phyloP scores from a whole-genome alignment of 345 rosid species.

The Trapa bicornis region DNA sequence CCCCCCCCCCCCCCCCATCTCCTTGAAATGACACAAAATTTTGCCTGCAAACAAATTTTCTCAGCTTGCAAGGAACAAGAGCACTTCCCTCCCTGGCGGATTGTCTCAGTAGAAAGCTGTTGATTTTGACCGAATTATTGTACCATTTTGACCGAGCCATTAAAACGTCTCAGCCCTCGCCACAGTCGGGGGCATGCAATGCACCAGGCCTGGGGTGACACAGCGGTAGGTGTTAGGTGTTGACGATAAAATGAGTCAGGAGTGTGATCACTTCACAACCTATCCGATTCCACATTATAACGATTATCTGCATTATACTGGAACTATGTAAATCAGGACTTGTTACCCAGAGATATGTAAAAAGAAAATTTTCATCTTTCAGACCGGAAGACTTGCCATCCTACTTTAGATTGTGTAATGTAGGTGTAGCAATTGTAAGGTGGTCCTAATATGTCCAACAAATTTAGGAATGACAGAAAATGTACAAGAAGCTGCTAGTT shows the following conservation, averaged over 20 bases:
- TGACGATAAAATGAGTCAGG: background rate
- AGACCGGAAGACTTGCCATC: background rate
- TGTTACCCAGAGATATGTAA: background rate
- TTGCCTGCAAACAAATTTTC: background rate
- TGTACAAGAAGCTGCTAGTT: background rate
- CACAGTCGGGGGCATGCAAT: background rate
- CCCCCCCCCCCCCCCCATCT: background rate
- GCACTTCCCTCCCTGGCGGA: background rate
- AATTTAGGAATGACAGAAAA: background rate
- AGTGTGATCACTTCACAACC: background rate
- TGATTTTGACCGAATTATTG: slow-evolving; percentile 1
- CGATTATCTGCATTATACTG: too few species aligned
- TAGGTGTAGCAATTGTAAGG: background rate
- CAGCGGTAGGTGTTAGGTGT: background rate
- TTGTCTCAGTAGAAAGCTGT: background rate
- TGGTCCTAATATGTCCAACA: background rate
- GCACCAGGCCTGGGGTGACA: background rate
- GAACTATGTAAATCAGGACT: background rate
- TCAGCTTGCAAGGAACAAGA: background rate
- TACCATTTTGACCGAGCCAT: background rate
- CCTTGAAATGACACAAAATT: background rate
- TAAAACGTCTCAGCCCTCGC: too few species aligned
- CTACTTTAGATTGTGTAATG: background rate
- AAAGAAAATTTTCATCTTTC: background rate
- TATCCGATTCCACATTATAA: background rate